Base-by-base conservation (phyloP, 139 green algal species). In the Tetraselmis striata region DNA sequence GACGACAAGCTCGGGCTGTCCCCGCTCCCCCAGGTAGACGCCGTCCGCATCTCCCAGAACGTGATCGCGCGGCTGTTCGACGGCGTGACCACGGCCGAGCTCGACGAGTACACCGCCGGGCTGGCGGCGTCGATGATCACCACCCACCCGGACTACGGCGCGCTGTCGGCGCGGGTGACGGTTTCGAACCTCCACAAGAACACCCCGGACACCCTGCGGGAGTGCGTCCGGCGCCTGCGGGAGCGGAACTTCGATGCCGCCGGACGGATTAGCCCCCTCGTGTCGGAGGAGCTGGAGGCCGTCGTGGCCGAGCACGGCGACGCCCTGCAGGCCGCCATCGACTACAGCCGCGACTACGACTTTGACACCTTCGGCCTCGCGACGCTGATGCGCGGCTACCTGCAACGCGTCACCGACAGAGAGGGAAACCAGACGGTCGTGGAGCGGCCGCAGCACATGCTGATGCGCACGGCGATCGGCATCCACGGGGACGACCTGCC, bases 311-410 rank as follows among this genome's bases (percentile, higher is more conserved):
- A 93, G 91, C 93, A 99, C 83, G 90, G 90, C 23, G 91, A 95
- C 27, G 84, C 87, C 0, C 89, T 99, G 29, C 94, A 99, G 86
- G 94, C 88, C 58, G 95, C 98, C 86, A 98, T 99, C 81, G 96
- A 98, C 77, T 99, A 99, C 86, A 95, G 99, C 86, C 91, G 97
- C 30, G 97, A 99, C 89, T 99, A 99, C 86, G 96, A 99, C 86
- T 99, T 99, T 82, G 97, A 99, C 88, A 99, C 98, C 92, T 99
- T 99, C 86, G 97, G 97, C 23, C 99, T 99, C 91, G 99, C 99
- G 94, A 99, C 97, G 0, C 92, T 99, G 81, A 96, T 99, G 92
- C 91, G 97, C 2, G 99, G 96, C 1, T 99, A 99, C 90, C 90
- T 99, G 81, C 93, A 99, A 76, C 89, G 94, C 28, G 90, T 99